phyloP scores from a whole-genome alignment of 1,284 basidiomycete species.

The Xerocomus nothofagi region DNA sequence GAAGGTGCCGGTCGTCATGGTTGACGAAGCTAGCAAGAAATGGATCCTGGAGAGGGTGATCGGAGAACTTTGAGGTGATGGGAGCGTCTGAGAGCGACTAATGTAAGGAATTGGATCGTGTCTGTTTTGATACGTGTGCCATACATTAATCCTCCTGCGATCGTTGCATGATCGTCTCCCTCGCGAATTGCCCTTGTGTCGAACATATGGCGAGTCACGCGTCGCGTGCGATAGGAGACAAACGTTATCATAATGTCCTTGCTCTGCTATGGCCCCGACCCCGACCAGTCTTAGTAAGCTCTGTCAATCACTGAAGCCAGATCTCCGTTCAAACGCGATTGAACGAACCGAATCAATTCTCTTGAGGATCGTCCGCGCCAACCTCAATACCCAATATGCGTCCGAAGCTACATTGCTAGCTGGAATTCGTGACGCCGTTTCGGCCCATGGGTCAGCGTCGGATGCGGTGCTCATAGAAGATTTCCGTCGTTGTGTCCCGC shows the following conservation, averaged over 20 bases:
- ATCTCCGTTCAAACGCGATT: neutral
- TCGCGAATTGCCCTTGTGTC: too few relatives aligned
- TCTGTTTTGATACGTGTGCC: too few relatives aligned
- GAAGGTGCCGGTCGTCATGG: too few relatives aligned
- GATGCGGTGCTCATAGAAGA: neutral
- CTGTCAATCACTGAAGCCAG: neutral
- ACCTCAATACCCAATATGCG: constrained; percentile 7
- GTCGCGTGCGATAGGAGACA: too few relatives aligned
- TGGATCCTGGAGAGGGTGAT: constrained; percentile 16
- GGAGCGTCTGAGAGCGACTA: too few relatives aligned
- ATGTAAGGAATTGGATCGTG: too few relatives aligned
- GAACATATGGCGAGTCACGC: too few relatives aligned
- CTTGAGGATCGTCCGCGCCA: constrained; percentile 3
- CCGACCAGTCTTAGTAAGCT: neutral
- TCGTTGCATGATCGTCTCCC: too few relatives aligned
- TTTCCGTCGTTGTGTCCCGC: constrained; percentile 9
- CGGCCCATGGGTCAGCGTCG: neutral
- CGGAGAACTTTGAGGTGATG: neutral
- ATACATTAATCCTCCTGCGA: too few relatives aligned
- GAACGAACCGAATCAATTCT: neutral
- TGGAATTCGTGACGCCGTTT: constrained; percentile 2
- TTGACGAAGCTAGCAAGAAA: too few relatives aligned
- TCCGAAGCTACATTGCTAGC: neutral
- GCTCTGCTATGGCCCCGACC: neutral
- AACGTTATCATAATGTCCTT: too few relatives aligned